Base-by-base conservation (phyloP, 179 eudicot species). In the Corrigiola litoralis region DNA sequence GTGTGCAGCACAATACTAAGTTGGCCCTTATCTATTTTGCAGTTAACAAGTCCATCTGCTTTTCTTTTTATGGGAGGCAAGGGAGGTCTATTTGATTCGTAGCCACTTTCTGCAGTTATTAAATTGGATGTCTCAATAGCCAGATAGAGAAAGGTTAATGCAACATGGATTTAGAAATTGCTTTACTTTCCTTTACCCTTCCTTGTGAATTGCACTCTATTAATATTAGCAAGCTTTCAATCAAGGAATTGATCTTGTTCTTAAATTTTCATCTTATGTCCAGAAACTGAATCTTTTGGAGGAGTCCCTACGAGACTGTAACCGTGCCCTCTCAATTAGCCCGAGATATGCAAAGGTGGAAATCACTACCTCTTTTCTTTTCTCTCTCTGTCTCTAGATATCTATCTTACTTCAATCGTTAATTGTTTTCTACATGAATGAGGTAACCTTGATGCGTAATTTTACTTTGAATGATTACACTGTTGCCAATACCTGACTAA, bases 231-330 rank as follows among this genome's bases (percentile, higher is more conserved):
- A 33, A 34, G 9, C 3, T 21, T 12, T 54, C 13, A 50, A 33
- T 55, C 31, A 10, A 65, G 41, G 32, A 40, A 49, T 27, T 27
- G 36, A 44, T 41, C 9, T 17, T 23, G 12, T 16, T 51, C 37
- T 5, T 46, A 21, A 23, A 53, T 67, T 55, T 42, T 40, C 55
- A 31, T 68, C 63, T 66, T 58, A 36, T 75, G 58, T 71, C 58
- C 67, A 92, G 98, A 90, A 86, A 80, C 37, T 80, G 82, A 92
- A 78, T 76, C 81, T 80, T 59, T 66, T 77, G 18, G 63, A 58
- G 76, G 96, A 87, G 80, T 87, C 86, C 47, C 58, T 90, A 66
- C 82, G 92, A 71, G 98, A 92, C 71, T 84, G 92, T 81, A 69
- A 47, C 21, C 83, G 96, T 38, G 95, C 95, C 61, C 82, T 92